Evolutionary conservation across 2,329 filamentous ascomycete genomes (phyloP), one percentile per base, ranked within the genome.

Genomic region (Talaromyces sp.): DNA sequence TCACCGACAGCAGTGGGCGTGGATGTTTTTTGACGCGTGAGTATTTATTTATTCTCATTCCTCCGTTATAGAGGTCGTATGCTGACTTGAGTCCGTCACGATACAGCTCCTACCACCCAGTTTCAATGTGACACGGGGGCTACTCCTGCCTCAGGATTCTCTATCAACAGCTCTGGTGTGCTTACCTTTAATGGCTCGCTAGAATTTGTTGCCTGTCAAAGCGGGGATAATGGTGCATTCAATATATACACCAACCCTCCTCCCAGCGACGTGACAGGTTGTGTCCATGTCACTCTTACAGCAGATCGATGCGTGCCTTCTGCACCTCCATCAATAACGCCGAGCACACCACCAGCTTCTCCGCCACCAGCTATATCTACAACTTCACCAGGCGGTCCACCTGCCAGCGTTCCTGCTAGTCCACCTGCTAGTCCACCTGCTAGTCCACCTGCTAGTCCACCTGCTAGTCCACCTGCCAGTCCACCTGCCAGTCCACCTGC

Each of bases 1-100:
- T 89, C 60, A 80, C 75, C 15, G 85, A 88, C 66, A 69, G 73
- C 51, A 75, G 76, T 52, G 80, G 80, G 43, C 77, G 82, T 58
- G 84, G 85, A 17, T 88, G 86, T 66, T 84, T 86, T 70, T 73
- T 87, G 66, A 87, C 85, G 61, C 76, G 80, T 83, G 69, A 69
- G 76, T 74, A 36, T 8, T 56, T 41, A 52, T 46, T 2, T 56
- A 53, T 40, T 55, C 58, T 45, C n/a, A 21, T 33, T 48, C 31
- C 6, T 10, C 45, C 13, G 19, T 35, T 10, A 48, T 48, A n/a
- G 13, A 8, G 8, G 31, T 15, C 45, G 2, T 35, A 25, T 40
- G 7, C 45, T 48, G 45, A 48, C 25, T 48, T 7, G 17, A n/a
- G 11, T 25, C 25, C n/a, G 10, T n/a, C n/a, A 15, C 13, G 28